Base-by-base conservation (phyloP, 176 grass and related monocot genomes). In the Thinopyrum elongatum region DNA sequence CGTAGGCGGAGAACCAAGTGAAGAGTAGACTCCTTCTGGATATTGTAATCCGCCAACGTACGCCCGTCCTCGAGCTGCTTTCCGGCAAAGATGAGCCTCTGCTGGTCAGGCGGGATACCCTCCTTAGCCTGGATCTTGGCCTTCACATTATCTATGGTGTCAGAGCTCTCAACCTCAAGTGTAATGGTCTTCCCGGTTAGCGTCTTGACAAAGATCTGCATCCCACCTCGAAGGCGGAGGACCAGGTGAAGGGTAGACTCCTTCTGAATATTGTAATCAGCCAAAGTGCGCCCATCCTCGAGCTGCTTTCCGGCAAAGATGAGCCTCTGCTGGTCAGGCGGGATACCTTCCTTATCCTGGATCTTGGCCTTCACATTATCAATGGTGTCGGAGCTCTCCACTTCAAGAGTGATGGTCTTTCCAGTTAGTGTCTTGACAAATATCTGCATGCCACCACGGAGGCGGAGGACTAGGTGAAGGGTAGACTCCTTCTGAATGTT, bases 401-500 rank as follows among this genome's bases (percentile, higher is more conserved):
- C 79, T 8, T 77, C 78, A 1, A 87, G 78, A 0, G 85, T 82
- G 4, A 87, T 87, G 11, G 85, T 87, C 78, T 82, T 87, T 0
- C 86, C 44, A 25, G 86, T 87, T 3, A 87, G 42, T 0, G 79
- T 87, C 78, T 87, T 82, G 10, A 87, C 86, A 82, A 87, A 87
- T 10, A 87, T 87, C 10, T 87, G 79, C 86, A 87, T 81, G 1
- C 86, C 86, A 17, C 86, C 86, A 1, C 70, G 1, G 3, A 87
- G 29, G 0, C 79, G 70, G 0, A 88, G 21, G 2, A 88, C 86
- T 0, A 94, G 25, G 27, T 94, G 89, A 1, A 91, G 86, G 2
- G 89, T 94, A 1, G 92, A 94, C 4, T 94, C 92, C 61, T 91
- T 94, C 59, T 91, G 83, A 2, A 94, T 94, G 29, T 91, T 94